Evolutionary conservation across 208 protist genomes (phyloP), one percentile per base, ranked within the genome.

Genomic region (Acanthamoeba sp.): DNA sequence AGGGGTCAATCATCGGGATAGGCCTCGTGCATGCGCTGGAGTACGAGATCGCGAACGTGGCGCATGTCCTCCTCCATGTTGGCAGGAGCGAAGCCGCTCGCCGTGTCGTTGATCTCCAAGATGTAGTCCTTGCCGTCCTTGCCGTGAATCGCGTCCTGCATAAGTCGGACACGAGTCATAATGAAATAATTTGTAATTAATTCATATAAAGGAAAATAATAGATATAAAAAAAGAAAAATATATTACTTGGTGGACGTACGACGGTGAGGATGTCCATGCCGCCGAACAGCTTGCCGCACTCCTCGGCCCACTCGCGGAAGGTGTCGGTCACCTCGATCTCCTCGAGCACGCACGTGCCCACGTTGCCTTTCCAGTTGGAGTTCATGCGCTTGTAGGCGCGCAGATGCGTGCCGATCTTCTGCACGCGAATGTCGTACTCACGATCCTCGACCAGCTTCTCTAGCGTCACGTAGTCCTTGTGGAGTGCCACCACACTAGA

Each of bases 101-200:
- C 94, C 20, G 92, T 93, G 50, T 94, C 93, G 50, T 96, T 96
- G 24, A 96, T 69, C 91, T 96, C 95, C 6, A 96, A 38, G 62
- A 96, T 96, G 29, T 91, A 96, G 52, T 95, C 93, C 55, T 96
- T 96, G 22, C 94, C 95, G 7, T 95, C 36, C 69, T 94, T 95
- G 16, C 29, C 59, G 66, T 93, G 73, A 29, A 96, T 80, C 48
- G 88, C 95, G 69, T 96, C 95, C 38, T 96, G 71, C 18, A 29
- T 18, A 45, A 7, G 0, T n/a, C 16, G 22, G 6, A 66, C 82
- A 62, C n/a, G 22, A 7, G 22, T 87, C 7, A 32, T 55, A 55
- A 55, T 55, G 16, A 20, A 20, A 42, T 20, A 20, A 78, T 45
- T 45, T 38, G 10, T 20, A 78, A 45, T 42, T 45, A 78, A 38